These are phyloP conservation scores for Penstemon barbatus DNA, from an alignment of 257 asterid species.

Conservation along the genomic window DNA sequence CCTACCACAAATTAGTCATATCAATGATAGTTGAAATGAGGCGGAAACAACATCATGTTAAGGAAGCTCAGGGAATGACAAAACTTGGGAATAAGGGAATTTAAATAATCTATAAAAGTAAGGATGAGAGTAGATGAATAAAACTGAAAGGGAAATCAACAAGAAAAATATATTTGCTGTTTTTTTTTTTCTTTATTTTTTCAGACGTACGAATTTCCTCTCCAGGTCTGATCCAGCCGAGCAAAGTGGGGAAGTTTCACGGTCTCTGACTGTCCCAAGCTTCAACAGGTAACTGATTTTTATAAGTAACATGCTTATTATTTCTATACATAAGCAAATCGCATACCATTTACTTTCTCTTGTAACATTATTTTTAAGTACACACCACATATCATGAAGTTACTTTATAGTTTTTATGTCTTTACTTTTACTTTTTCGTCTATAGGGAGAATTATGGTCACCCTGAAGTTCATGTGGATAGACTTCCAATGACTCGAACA, in stretches of 20 bases:
- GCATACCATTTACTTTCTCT: too few relatives aligned
- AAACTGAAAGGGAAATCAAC: background rate
- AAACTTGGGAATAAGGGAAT: background rate
- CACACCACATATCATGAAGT: background rate
- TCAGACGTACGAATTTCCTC: slow-evolving; percentile 16
- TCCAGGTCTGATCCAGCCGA: slow-evolving; percentile 83
- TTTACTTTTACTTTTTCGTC: slow-evolving; percentile 17
- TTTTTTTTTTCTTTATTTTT: slow-evolving; percentile 17
- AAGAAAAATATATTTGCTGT: background rate
- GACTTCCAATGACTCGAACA: slow-evolving; percentile 51
- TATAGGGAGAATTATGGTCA: slow-evolving; percentile 72
- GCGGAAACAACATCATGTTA: too few relatives aligned
- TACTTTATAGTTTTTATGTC: background rate
- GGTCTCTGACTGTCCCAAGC: slow-evolving; percentile 59
- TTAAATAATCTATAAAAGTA: background rate
- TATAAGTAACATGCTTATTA: background rate
- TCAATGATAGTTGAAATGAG: too few relatives aligned
- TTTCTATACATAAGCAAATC: background rate
- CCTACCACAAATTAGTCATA: background rate
- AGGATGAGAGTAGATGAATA: background rate
- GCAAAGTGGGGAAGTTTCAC: slow-evolving; percentile 87
- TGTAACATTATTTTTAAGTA: background rate
- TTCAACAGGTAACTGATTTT: slow-evolving; percentile 54
- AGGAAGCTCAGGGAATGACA: background rate
- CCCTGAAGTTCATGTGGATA: slow-evolving; percentile 66